Conservation (phyloP, 176 grass and related monocot species). For the Aechmea fasciata region DNA sequence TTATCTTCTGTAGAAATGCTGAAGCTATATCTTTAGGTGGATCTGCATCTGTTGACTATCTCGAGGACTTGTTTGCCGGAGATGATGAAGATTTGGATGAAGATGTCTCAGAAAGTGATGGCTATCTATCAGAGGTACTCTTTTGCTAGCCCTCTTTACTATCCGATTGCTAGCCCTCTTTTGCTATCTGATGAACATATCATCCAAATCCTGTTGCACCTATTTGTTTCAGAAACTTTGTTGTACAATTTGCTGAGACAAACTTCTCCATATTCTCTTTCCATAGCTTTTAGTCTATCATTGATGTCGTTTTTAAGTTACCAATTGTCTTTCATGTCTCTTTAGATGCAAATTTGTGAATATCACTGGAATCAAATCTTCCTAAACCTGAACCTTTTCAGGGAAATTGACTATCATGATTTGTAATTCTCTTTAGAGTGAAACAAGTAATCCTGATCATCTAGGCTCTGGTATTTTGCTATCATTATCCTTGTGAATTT, state of each 20-base stretch:
- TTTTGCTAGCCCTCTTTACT: background rate
- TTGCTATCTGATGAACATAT: background rate
- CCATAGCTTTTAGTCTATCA: no score
- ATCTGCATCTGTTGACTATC: conserved; percentile 18
- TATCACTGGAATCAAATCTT: no score
- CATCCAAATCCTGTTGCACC: no score
- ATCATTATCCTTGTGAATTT: background rate
- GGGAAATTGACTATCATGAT: background rate
- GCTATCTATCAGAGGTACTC: conserved; percentile 76
- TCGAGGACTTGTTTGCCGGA: conserved; percentile 41
- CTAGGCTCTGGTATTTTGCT: background rate
- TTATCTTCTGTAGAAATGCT: conserved; percentile 20
- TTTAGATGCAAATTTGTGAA: no score
- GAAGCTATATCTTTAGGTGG: conserved; percentile 3
- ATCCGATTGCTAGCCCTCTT: background rate
- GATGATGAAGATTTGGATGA: conserved; percentile 39
- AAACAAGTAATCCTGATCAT: background rate
- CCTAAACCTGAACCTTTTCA: no score
- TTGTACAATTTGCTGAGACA: background rate
- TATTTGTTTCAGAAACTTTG: no score
- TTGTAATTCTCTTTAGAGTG: background rate
- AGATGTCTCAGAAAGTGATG: conserved; percentile 66
- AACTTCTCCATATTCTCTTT: background rate
- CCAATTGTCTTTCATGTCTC: no score
- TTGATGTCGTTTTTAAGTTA: no score